Evolutionary conservation across 2,329 filamentous ascomycete species (phyloP), one percentile per base, ranked within the genome.

Genomic region (Colletotrichum eleusines): DNA sequence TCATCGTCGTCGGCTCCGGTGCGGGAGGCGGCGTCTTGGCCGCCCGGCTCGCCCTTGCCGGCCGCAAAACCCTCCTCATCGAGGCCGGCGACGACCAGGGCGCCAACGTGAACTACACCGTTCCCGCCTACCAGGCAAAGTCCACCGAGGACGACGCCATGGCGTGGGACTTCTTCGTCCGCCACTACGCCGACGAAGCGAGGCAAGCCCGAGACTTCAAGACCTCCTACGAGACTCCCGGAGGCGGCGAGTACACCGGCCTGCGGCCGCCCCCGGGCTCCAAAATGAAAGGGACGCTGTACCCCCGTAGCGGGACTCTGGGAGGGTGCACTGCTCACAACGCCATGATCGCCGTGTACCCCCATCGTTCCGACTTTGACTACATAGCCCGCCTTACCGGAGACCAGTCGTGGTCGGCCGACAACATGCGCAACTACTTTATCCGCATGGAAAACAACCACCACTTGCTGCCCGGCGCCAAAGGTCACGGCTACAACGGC

Each of bases 81-180:
- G 88, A 90, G 74, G 88, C 88, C 31, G 88, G 88, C 61, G 87
- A 88, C 71, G 88, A 91, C 74, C 84, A 88, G 71, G 85, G 83
- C 23, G 80, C 55, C 58, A 78, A 78, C 44, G 77, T 81, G 70
- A 84, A 87, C 75, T 85, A 88, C 72, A 83, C 85, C 12, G 83
- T 89, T 6, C 88, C 89, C 8, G 84, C 87, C 2, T 84, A 87
- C 74, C 84, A 85, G 28, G 83, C 84, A 58, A 81, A 84, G 26
- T 83, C 86, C 2, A 88, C 86, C 14, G 87, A 90, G 74, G 86
- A 90, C 71, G 81, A 82, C 31, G 82, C 84, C 23, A 83, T 89
- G 74, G 80, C 83, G 55, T 92, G 89, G 89, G 86, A 90, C 77
- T 91, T 88, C 79, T 91, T 87, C 73, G 87, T 90, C n/a, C 84